phyloP scores from a whole-genome alignment of 2,329 filamentous ascomycete species.

The Penicillium frequentans region DNA sequence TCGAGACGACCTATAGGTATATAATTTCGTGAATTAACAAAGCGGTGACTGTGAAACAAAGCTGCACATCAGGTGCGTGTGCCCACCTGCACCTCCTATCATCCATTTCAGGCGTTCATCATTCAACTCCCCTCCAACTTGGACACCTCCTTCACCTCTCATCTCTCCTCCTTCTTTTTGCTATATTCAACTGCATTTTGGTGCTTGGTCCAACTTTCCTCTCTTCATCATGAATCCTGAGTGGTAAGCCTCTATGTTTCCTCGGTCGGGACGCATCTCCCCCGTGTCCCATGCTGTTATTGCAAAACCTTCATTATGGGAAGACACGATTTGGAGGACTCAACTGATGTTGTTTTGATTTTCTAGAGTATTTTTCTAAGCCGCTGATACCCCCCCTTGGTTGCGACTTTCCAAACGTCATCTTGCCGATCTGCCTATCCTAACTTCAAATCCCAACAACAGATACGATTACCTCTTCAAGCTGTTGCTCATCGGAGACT shows the following conservation, averaged over 20 bases:
- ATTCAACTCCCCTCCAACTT: slow-evolving; percentile 24
- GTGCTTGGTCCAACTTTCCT: slow-evolving; percentile 6
- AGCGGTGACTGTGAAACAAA: slow-evolving; percentile 19
- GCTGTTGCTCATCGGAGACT: slow-evolving; percentile 99
- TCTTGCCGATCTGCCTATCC: slow-evolving; percentile 19
- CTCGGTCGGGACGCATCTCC: slow-evolving; percentile 1
- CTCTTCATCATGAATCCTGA: slow-evolving; percentile 49
- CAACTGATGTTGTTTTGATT: slow-evolving; percentile 12
- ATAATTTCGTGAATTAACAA: background rate
- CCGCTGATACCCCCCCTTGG: background rate
- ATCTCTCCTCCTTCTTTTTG: slow-evolving; percentile 11
- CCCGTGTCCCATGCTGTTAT: slow-evolving; percentile 5
- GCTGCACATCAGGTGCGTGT: slow-evolving; percentile 28
- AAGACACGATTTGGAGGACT: background rate
- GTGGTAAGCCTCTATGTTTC: slow-evolving; percentile 40
- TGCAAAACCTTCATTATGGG: background rate
- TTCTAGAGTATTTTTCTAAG: slow-evolving; percentile 24
- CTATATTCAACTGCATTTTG: slow-evolving; percentile 15
- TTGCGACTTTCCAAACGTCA: slow-evolving; percentile 1
- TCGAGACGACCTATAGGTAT: background rate
- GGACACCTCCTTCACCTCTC: slow-evolving; percentile 9
- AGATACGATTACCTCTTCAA: slow-evolving; percentile 99
- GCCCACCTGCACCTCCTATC: slow-evolving; percentile 30
- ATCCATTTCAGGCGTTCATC: slow-evolving; percentile 32
- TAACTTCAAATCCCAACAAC: slow-evolving; percentile 25